These are phyloP conservation scores for Debaryomyces subglobosus DNA, from an alignment of 1,139 yeast genomes.

Conservation along the genomic window DNA sequence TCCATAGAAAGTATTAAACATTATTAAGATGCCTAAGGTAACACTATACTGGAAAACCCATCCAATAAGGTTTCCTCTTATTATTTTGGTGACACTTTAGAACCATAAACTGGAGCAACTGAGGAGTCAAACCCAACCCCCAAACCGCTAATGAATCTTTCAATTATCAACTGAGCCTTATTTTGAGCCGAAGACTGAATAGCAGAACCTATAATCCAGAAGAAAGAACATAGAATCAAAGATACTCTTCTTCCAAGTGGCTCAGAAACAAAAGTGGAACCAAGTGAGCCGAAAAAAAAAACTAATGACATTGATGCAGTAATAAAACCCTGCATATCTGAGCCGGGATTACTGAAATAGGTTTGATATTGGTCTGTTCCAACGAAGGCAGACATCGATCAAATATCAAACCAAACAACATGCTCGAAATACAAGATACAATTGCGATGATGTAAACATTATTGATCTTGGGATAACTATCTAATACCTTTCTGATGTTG, in stretches of 20 bases:
- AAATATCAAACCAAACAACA: constrained; percentile 64
- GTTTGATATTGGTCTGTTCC: constrained; percentile 40
- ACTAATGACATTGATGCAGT: background rate
- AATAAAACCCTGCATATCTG: background rate
- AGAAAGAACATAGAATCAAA: constrained; percentile 28
- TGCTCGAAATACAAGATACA: constrained; percentile 52
- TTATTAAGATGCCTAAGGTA: constrained; percentile 42
- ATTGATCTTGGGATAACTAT: constrained; percentile 39
- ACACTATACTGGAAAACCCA: constrained; percentile 47
- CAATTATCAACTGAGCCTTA: constrained; percentile 43
- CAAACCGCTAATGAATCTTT: constrained; percentile 56
- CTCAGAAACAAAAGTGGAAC: constrained; percentile 34
- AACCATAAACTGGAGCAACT: constrained; percentile 59
- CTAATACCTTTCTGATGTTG: constrained; percentile 21
- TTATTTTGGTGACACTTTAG: constrained; percentile 57
- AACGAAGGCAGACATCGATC: constrained; percentile 60
- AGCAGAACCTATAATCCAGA: constrained; percentile 39
- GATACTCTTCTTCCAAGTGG: constrained; percentile 39
- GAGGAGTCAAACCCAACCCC: constrained; percentile 64
- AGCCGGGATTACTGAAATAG: background rate
- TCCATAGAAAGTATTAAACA: constrained; percentile 43
- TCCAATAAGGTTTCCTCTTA: constrained; percentile 54
- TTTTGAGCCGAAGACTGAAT: constrained; percentile 34
- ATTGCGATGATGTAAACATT: constrained; percentile 40
- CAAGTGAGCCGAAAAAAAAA: constrained; percentile 31